Conservation (phyloP, 176 grass and related monocot genomes). For the Saccharum spontaneum region DNA sequence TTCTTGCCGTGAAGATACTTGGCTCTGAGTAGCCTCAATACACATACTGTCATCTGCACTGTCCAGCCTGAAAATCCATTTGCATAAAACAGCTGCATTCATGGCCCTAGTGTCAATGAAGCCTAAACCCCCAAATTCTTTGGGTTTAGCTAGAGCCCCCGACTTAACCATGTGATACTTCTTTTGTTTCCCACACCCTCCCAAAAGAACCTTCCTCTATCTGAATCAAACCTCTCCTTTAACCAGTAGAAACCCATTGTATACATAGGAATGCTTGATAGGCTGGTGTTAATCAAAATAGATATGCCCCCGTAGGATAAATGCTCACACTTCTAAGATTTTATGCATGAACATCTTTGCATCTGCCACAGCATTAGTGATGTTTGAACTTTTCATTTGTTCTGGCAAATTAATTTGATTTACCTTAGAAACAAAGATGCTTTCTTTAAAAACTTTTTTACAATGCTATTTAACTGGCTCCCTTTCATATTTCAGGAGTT, state of each 20-base stretch:
- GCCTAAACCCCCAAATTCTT: not conserved
- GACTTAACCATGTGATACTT: not conserved
- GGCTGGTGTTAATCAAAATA: not conserved
- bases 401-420: slow-evolving; percentile 7
- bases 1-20: not conserved
- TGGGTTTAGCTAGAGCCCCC: not conserved
- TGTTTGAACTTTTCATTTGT: not conserved
- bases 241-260: not conserved
- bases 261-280: not conserved
- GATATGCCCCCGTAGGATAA: not conserved
- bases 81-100: not conserved
- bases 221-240: not conserved
- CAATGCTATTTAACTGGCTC: not conserved
- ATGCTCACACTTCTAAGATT: not conserved
- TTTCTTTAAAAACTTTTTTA: not conserved
- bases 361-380: not conserved
- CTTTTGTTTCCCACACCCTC: not conserved
- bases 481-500: slow-evolving; percentile 66
- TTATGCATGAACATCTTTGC: slow-evolving; percentile 6
- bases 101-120: not conserved
- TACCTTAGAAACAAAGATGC: not conserved
- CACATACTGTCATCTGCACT: not conserved
- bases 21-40: not conserved
- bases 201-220: not conserved
- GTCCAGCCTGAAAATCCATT: not conserved